phyloP scores from a whole-genome alignment of 2,329 filamentous ascomycete species.

The Neodidymelliopsis sp. region DNA sequence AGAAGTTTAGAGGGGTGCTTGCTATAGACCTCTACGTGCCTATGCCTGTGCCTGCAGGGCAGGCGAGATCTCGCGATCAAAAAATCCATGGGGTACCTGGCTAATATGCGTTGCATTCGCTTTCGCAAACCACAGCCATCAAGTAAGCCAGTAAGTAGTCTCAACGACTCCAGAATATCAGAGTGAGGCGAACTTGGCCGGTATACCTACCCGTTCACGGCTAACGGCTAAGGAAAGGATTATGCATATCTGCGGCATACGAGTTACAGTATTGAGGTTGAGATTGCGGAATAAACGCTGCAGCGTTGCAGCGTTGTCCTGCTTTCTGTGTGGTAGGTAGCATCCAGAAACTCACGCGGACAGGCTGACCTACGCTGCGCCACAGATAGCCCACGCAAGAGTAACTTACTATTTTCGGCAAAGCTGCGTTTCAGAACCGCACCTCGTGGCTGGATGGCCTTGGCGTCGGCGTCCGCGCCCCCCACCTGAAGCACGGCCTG shows the following conservation, averaged over 20 bases:
- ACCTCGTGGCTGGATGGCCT: conserved; percentile 13
- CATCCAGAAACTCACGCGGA: conserved; percentile 9
- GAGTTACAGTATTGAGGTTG: too few relatives aligned
- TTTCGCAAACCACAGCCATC: too few relatives aligned
- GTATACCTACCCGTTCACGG: conserved; percentile 4
- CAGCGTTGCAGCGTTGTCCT: too few relatives aligned
- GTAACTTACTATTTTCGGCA: conserved; percentile 9
- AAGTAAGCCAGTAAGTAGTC: too few relatives aligned
- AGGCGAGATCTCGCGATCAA: conserved; percentile 2
- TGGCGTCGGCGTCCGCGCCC: conserved; percentile 5
- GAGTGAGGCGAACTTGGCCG: conserved; percentile 5
- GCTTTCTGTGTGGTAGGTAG: neutral
- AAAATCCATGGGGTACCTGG: conserved; percentile 4
- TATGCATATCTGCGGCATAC: conserved; percentile 14
- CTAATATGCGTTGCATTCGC: too few relatives aligned
- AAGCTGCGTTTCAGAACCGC: conserved; percentile 15
- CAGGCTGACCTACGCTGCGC: conserved; percentile 3
- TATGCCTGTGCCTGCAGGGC: neutral
- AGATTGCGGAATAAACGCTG: too few relatives aligned
- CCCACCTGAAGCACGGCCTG: conserved; percentile 4
- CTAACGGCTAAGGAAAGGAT: conserved; percentile 3
- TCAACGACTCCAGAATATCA: too few relatives aligned
- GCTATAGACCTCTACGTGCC: too few relatives aligned
- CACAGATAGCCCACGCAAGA: conserved; percentile 5
- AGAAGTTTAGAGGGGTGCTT: too few relatives aligned